These are phyloP conservation scores for Astrephomene gubernaculifera DNA, from an alignment of 139 green algal genomes.

Conservation along the genomic window DNA sequence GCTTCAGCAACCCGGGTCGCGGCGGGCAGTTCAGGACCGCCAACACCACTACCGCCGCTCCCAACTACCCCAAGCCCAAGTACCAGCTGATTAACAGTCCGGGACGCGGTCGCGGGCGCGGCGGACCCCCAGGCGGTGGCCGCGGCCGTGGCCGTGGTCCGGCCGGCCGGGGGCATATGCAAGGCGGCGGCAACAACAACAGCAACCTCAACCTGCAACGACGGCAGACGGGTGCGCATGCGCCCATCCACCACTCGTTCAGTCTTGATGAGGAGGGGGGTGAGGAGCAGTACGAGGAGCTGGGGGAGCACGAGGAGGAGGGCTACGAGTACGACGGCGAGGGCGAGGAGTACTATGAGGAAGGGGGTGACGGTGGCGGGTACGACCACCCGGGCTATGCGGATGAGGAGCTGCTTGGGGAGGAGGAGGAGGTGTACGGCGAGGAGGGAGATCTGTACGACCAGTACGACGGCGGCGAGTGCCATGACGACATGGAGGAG, in stretches of 20 bases:
- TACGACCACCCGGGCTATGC: background rate
- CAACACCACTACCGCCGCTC: too few relatives aligned
- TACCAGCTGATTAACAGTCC: background rate
- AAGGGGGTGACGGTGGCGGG: background rate
- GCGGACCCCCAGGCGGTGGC: background rate
- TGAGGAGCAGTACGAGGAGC: background rate
- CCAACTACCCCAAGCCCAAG: background rate
- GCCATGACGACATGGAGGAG: background rate
- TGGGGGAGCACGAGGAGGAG: background rate
- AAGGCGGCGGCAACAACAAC: too few relatives aligned
- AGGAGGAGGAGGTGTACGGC: background rate
- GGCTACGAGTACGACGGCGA: background rate
- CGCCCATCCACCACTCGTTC: conserved; percentile 10
- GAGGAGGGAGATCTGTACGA: background rate
- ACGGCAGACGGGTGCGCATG: background rate
- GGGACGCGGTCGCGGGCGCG: background rate
- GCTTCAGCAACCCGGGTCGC: background rate
- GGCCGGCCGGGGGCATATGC: too few relatives aligned
- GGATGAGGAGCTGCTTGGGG: background rate
- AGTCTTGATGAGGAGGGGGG: background rate
- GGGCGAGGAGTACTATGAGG: background rate
- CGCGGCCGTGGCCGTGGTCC: background rate
- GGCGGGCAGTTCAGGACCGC: background rate
- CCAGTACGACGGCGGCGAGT: background rate
- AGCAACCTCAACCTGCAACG: too few relatives aligned